Evolutionary conservation across 2,329 filamentous ascomycete genomes (phyloP).

Genomic region (Rutstroemia sp.): DNA sequence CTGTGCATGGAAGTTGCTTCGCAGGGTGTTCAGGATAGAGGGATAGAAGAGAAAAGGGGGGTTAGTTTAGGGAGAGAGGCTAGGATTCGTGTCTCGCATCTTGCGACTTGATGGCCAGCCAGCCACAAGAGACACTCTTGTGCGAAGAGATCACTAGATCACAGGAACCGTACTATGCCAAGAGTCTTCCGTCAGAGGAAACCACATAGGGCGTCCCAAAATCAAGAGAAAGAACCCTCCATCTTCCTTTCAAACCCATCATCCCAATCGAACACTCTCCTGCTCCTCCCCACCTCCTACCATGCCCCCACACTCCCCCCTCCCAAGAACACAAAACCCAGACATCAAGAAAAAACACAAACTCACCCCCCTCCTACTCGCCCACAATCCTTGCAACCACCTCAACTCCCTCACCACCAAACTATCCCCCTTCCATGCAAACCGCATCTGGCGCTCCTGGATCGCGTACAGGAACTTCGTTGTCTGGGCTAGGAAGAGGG

Average conservation of each 20-base stretch:
- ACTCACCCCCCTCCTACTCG: slow-evolving; percentile 26
- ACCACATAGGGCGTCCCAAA: too few relatives aligned
- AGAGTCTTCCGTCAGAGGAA: too few relatives aligned
- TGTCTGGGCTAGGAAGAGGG: slow-evolving; percentile 15
- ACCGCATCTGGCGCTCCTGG: slow-evolving; percentile 23
- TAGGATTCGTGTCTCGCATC: neutral
- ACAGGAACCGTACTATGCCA: too few relatives aligned
- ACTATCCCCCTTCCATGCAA: slow-evolving; percentile 17
- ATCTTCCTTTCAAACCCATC: too few relatives aligned
- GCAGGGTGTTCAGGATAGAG: neutral
- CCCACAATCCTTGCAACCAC: slow-evolving; percentile 29
- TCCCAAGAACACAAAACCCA: neutral
- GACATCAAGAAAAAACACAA: neutral
- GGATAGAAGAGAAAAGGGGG: neutral
- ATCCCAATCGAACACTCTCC: too few relatives aligned
- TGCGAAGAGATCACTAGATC: too few relatives aligned
- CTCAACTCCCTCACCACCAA: slow-evolving; percentile 19
- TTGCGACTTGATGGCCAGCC: too few relatives aligned
- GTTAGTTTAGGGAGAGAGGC: neutral
- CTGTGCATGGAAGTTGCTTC: too few relatives aligned
- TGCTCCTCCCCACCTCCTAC: too few relatives aligned
- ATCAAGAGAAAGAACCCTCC: too few relatives aligned
- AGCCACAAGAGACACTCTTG: too few relatives aligned
- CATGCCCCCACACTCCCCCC: too few relatives aligned
- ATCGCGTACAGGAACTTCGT: slow-evolving; percentile 23